phyloP scores from a whole-genome alignment of 2,329 filamentous ascomycete genomes.

The Xylaria sp. region DNA sequence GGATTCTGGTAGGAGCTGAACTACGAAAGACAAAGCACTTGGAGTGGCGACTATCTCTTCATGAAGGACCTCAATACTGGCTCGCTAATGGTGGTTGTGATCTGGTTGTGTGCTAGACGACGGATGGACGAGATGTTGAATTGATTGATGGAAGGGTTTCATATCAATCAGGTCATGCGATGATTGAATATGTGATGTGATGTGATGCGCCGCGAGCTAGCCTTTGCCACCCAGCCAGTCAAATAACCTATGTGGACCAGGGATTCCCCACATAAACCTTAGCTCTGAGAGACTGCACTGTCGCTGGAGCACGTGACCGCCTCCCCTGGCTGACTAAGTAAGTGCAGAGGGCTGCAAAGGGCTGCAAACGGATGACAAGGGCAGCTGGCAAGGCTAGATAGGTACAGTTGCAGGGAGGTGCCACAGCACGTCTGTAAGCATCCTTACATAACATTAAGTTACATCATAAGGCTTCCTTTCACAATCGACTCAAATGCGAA shows the following conservation, averaged over 20 bases:
- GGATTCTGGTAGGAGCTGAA: not conserved
- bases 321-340: not conserved
- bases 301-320: conserved; percentile 18
- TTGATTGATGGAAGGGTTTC: not conserved
- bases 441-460: too few relatives aligned
- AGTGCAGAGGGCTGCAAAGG: not conserved
- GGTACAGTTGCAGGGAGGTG: not conserved
- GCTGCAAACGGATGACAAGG: conserved; percentile 28
- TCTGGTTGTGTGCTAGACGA: conserved; percentile 18
- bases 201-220: not conserved
- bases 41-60: conserved; percentile 1
- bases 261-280: conserved; percentile 17
- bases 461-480: conserved; percentile 19
- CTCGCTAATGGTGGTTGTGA: not conserved
- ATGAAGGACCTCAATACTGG: not conserved
- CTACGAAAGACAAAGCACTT: not conserved
- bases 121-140: not conserved
- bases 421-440: not conserved
- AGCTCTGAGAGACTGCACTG: conserved; percentile 15
- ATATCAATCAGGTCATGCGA: not conserved
- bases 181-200: not conserved
- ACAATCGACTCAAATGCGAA: not conserved
- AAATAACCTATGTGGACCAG: conserved; percentile 1
- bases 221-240: not conserved
- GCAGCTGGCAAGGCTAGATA: conserved; percentile 28